Conservation (phyloP, 1,139 yeast species). For the Debaryomyces sp. region DNA sequence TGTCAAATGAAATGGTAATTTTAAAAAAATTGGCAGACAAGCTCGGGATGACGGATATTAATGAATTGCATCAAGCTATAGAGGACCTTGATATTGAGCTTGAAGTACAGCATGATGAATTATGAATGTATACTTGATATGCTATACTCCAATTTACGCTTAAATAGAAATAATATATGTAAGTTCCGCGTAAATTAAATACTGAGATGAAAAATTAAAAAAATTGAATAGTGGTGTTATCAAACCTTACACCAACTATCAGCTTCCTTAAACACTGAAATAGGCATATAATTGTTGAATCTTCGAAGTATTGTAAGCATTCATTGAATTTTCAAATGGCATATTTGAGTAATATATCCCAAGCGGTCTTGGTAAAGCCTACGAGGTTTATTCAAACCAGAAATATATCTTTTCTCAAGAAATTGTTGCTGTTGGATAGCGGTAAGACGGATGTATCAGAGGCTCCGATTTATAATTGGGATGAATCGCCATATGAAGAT, state of each 20-base stretch:
- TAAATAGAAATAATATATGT: neutral
- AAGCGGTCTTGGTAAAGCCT: constrained; percentile 5
- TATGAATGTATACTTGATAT: neutral
- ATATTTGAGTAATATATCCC: constrained; percentile 6
- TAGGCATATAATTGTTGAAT: neutral
- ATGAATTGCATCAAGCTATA: constrained; percentile 2
- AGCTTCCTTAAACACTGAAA: neutral
- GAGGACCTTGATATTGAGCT: neutral
- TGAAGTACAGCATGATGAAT: constrained; percentile 3
- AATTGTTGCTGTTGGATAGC: constrained; percentile 39
- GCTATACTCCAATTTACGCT: constrained; percentile 1
- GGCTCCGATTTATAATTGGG: constrained; percentile 56
- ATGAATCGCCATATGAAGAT: constrained; percentile 86
- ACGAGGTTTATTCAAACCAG: constrained; percentile 15
- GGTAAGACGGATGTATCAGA: constrained; percentile 24
- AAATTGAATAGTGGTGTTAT: neutral
- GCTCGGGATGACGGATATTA: neutral
- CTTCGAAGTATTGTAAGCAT: neutral
- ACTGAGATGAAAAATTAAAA: constrained; percentile 1
- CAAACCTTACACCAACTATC: neutral
- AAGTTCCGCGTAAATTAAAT: neutral
- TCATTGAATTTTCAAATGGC: constrained; percentile 2
- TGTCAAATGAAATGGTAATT: neutral
- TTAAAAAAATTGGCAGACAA: neutral
- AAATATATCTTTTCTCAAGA: constrained; percentile 42